These are phyloP conservation scores for Talaromyces nanjingensis DNA, from an alignment of 495 filamentous ascomycete genomes.

Conservation along the genomic window DNA sequence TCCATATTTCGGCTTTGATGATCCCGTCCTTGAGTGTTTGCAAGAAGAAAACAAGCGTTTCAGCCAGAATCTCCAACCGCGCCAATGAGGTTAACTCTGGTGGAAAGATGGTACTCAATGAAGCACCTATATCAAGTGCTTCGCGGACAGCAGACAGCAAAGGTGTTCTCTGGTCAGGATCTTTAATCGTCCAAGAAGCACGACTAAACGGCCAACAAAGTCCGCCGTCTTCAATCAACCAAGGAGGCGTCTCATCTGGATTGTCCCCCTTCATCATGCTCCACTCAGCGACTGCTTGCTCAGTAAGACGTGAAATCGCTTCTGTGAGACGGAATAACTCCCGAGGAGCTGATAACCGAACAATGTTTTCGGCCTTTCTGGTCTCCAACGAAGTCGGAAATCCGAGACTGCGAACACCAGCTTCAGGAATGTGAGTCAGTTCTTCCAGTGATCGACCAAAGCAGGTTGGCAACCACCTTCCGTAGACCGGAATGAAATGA, in stretches of 20 bases:
- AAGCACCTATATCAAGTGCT: slow-evolving; percentile 60
- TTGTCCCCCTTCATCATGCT: slow-evolving; percentile 61
- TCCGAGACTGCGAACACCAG: slow-evolving; percentile 52
- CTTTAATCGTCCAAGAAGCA: slow-evolving; percentile 40
- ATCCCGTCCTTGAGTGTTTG: slow-evolving; percentile 67
- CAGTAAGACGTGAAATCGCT: slow-evolving; percentile 65
- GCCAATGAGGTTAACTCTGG: slow-evolving; percentile 53
- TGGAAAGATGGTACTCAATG: slow-evolving; percentile 50
- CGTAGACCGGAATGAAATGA: slow-evolving; percentile 79
- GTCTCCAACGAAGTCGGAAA: slow-evolving; percentile 16
- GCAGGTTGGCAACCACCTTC: slow-evolving; percentile 70
- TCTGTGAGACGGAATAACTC: slow-evolving; percentile 88
- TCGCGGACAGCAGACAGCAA: slow-evolving; percentile 45
- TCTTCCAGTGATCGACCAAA: slow-evolving; percentile 80
- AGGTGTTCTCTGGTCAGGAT: slow-evolving; percentile 23
- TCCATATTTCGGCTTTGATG: slow-evolving; percentile 62
- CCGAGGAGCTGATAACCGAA: slow-evolving; percentile 65
- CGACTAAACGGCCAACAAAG: slow-evolving; percentile 70
- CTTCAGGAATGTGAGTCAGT: slow-evolving; percentile 76
- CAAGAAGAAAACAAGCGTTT: slow-evolving; percentile 65
- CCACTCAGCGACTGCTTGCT: slow-evolving; percentile 73
- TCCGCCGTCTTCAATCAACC: slow-evolving; percentile 46
- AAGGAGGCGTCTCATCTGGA: slow-evolving; percentile 41
- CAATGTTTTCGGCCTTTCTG: slow-evolving; percentile 35
- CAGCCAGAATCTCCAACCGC: slow-evolving; percentile 61